Evolutionary conservation across 2,329 filamentous ascomycete species (phyloP), one percentile per base, ranked within the genome.

Genomic region (Pseudogymnoascus sp.): DNA sequence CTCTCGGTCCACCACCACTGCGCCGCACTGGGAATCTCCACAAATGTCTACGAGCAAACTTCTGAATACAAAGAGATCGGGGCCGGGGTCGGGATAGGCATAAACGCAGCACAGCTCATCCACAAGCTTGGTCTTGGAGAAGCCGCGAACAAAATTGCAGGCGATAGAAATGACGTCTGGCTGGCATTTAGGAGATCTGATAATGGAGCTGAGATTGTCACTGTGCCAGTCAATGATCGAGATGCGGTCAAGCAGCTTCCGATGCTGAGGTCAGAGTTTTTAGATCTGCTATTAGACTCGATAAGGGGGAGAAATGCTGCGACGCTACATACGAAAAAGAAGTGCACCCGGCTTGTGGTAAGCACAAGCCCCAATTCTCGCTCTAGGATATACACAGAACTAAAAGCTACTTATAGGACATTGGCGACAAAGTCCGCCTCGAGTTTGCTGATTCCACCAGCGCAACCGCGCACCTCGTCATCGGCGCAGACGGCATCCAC

Each of bases 171-270:
- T 21, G 69, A 69, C 18, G 66, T 73, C 23, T 75, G 73, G 71
- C 70, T 75, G 49, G 67, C 68, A 9, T 74, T 76, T 61, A 71
- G 73, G 16, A 70, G 74, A 43, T 76, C 68, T 61, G 73, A 75
- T 55, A 71, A 71, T 28, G 69, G 73, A n/a, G 69, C 66, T 9
- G 71, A 75, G 31, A 70, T 75, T 61, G 65, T 71, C 7, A 73
- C 69, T 1, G 63, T 75, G 14, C 67, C 67, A 8, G 67, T 69
- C 12, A 65, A 68, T 28, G 71, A 72, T 35, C 12, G 33, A 35
- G 33, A 14, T 35, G 11, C 33, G 33, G 14, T 35, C 33, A 35
- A 14, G 33, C 33, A 35, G 33, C 33, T 35, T 35, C 33, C 33
- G 4, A 35, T 35, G 11, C 33, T 35, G 4, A 35, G 72, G n/a